These are phyloP conservation scores for Apiospora phragmitis DNA, from an alignment of 2,329 filamentous ascomycete genomes.

Conservation along the genomic window DNA sequence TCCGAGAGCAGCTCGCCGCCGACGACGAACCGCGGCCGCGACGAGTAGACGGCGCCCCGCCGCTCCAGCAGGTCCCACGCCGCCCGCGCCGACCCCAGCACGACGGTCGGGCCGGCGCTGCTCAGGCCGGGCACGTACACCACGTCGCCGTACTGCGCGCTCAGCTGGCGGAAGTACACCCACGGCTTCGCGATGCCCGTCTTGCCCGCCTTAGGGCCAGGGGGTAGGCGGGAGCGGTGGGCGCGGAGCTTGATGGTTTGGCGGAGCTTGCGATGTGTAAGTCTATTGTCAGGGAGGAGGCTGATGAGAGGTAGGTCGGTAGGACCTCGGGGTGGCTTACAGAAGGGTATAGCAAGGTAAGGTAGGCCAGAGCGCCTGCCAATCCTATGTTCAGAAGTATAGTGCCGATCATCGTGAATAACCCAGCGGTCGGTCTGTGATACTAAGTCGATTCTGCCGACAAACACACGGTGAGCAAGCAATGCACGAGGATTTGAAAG, in stretches of 20 bases:
- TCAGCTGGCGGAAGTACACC: constrained; percentile 43
- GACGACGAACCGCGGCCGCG: constrained; percentile 46
- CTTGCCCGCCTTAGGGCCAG: constrained; percentile 37
- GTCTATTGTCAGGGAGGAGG: background rate
- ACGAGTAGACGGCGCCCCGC: constrained; percentile 43
- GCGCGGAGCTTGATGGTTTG: constrained; percentile 41
- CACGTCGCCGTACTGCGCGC: constrained; percentile 40
- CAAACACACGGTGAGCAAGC: background rate
- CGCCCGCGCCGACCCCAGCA: constrained; percentile 42
- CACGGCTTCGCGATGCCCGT: constrained; percentile 41
- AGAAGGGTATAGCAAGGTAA: constrained; percentile 27
- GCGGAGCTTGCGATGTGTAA: constrained; percentile 30
- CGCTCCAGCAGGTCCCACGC: constrained; percentile 46
- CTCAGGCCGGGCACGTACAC: constrained; percentile 33
- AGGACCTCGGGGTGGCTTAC: constrained; percentile 18
- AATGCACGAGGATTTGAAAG: background rate
- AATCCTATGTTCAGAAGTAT: constrained; percentile 22
- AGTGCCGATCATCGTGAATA: constrained; percentile 16
- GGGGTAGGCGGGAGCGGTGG: constrained; percentile 38
- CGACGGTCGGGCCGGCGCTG: constrained; percentile 43
- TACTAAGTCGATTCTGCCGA: background rate
- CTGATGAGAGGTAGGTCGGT: background rate
- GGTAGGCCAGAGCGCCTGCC: constrained; percentile 23
- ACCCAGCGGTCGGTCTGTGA: background rate
- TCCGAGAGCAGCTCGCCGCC: constrained; percentile 43